A percentile compares a stretch with the other conserved stretches of the same genome.
These are phyloP conservation scores for Venturia nashicola DNA, from an alignment of 2,329 filamentous ascomycete genomes.

Conservation along the genomic window DNA sequence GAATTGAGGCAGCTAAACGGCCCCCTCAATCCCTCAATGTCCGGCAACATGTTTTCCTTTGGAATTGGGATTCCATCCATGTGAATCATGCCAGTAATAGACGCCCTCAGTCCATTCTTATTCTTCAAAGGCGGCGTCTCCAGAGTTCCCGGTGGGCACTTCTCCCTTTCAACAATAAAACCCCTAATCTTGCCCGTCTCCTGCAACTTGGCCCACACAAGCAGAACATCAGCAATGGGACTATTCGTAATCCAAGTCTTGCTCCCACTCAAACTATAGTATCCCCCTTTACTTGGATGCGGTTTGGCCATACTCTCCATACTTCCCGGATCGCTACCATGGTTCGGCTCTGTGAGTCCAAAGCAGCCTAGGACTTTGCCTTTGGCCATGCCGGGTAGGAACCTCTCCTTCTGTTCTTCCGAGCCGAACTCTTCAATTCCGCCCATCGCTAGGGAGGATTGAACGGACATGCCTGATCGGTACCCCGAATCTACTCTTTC, in stretches of 20 bases:
- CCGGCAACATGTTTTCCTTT: constrained; percentile 85
- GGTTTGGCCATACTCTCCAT: constrained; percentile 83
- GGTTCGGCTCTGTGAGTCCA: constrained; percentile 84
- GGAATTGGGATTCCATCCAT: constrained; percentile 83
- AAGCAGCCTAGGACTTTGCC: constrained; percentile 77
- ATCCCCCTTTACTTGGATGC: constrained; percentile 73
- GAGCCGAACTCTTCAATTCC: constrained; percentile 80
- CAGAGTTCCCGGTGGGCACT: constrained; percentile 77
- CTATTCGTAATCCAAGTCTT: constrained; percentile 98
- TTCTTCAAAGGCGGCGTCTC: constrained; percentile 88
- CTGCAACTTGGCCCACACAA: constrained; percentile 89
- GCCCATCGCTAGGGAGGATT: constrained; percentile 87
- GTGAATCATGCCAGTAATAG: constrained; percentile 96
- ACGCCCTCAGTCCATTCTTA: constrained; percentile 88
- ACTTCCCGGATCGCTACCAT: constrained; percentile 80
- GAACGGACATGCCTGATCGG: constrained; percentile 84
- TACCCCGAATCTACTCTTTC: constrained; percentile 88
- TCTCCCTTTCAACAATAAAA: constrained; percentile 75
- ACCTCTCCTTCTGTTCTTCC: constrained; percentile 77
- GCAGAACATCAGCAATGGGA: constrained; percentile 70
- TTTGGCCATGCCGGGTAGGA: constrained; percentile 68
- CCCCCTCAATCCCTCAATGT: constrained; percentile 72
- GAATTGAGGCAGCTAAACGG: constrained; percentile 93
- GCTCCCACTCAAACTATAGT: constrained; percentile 63
- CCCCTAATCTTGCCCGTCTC: constrained; percentile 89